Base-by-base conservation (phyloP, 768 basidiomycete species). In the Tulasnella sp. region DNA sequence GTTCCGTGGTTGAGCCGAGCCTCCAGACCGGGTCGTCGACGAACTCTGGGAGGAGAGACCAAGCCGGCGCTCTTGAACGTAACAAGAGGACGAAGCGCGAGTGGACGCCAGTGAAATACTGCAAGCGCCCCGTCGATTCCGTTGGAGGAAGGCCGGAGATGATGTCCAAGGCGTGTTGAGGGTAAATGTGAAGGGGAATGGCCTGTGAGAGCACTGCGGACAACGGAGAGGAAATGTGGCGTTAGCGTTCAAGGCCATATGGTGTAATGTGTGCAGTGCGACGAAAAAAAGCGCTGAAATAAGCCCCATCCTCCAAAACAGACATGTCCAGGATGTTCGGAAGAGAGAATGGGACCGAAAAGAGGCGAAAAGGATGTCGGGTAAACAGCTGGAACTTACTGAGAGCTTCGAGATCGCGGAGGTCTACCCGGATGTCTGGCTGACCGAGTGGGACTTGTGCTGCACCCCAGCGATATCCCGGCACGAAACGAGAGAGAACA, bases 71-170 rank as follows among this genome's bases (percentile, higher is more conserved):
- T 37, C 71, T 80, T 1, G 90, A 86, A 75, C 92, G 91, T 3
- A 92, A 80, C 19, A 91, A 81, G 19, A 93, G 84, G 26, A 91
- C 88, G 75, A 90, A 87, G 11, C 90, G 86, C 16, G 91, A 89
- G 77, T 93, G 90, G 2, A 88, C 85, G 29, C 84, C 84, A 19
- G 76, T 42, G 32, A 74, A 72, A 32, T 69, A 67, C 47, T 72
- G 62, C 29, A 76, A 63, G 5, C 52, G 69, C n/a, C 72, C 63
- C 5, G 75, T 62, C 8, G 65, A 62, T 19, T 44, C 62, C 19
- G 52, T 36, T 12, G 37, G 12, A 35, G 75, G 75, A 1, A 82
- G 73, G 5, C 80, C 79, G 16, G 84, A 84, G 41, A 90, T 79
- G n/a, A 81, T 76, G 26, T 84, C 80, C 8, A 91, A 82, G 19